These are phyloP conservation scores for Phylloporus scabripes DNA, from an alignment of 768 basidiomycete genomes.

Conservation along the genomic window DNA sequence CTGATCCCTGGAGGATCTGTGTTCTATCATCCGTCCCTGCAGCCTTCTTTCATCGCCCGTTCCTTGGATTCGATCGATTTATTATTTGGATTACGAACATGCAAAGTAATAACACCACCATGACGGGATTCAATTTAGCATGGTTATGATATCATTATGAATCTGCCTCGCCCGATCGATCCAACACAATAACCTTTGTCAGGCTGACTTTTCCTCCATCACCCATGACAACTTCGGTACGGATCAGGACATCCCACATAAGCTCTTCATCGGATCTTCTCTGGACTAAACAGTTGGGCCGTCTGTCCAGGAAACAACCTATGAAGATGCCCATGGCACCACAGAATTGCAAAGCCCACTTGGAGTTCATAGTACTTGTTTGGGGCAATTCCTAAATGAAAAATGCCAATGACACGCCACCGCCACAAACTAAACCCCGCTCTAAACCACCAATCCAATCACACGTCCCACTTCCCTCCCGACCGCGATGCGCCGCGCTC, in stretches of 20 bases:
- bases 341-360: no score
- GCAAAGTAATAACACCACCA: not conserved
- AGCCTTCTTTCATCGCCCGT: not conserved
- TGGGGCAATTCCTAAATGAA: no score
- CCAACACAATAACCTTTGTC: not conserved
- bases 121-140: not conserved
- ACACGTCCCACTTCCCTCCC: not conserved
- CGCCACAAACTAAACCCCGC: not conserved
- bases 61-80: not conserved
- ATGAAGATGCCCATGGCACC: no score
- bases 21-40: not conserved
- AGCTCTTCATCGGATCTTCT: no score
- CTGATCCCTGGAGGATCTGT: not conserved
- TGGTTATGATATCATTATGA: not conserved
- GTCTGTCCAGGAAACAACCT: no score
- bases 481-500: slow-evolving; percentile 49
- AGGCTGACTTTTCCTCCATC: not conserved
- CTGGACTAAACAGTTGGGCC: not conserved
- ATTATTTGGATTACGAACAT: not conserved
- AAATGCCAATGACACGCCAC: not conserved
- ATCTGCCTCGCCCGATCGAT: not conserved
- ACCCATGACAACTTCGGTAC: not conserved
- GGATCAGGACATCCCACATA: not conserved
- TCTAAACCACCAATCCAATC: not conserved
- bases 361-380: no score